A percentile compares a stretch with the other conserved stretches of the same genome.
Evolutionary conservation across 2,329 filamentous ascomycete genomes (phyloP).

Genomic region (Fusarium kyushuense): DNA sequence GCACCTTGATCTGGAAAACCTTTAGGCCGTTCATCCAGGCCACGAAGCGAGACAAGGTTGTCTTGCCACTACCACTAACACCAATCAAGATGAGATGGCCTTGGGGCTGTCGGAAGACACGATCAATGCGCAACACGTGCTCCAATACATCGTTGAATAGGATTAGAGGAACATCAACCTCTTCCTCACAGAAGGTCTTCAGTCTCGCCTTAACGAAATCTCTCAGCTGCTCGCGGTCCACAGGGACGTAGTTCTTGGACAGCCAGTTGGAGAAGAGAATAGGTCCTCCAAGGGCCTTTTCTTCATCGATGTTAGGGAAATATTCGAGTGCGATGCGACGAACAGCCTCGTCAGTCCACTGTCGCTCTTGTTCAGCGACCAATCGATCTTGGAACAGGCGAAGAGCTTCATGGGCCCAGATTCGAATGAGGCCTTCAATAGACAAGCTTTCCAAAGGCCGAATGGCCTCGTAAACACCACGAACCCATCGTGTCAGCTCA

Average conservation of each 20-base stretch:
- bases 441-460: conserved; percentile 88
- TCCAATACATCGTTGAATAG: conserved; percentile 99
- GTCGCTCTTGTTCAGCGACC: conserved; percentile 91
- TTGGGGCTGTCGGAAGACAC: conserved; percentile 97
- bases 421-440: conserved; percentile 91
- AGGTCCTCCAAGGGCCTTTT: conserved; percentile 87
- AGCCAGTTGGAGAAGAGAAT: conserved; percentile 99
- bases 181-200: conserved; percentile 98
- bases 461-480: conserved; percentile 97
- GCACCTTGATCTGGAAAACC: conserved; percentile 99
- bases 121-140: conserved; percentile 96
- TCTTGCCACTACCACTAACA: conserved; percentile 98
- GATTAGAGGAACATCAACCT: conserved; percentile 97
- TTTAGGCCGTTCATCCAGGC: conserved; percentile 99
- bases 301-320: conserved; percentile 95
- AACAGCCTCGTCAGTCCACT: conserved; percentile 93
- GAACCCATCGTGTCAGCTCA: conserved; percentile 97
- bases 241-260: conserved; percentile 97
- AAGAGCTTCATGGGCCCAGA: conserved; percentile 98
- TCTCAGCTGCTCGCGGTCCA: conserved; percentile 92
- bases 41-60: conserved; percentile 95
- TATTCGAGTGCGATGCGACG: conserved; percentile 87
- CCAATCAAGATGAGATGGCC: conserved; percentile 98
- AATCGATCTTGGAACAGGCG: conserved; percentile 97
- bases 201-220: conserved; percentile 98